Base-by-base conservation (phyloP, 1,284 basidiomycete genomes). In the Singerocomus inundabilis region DNA sequence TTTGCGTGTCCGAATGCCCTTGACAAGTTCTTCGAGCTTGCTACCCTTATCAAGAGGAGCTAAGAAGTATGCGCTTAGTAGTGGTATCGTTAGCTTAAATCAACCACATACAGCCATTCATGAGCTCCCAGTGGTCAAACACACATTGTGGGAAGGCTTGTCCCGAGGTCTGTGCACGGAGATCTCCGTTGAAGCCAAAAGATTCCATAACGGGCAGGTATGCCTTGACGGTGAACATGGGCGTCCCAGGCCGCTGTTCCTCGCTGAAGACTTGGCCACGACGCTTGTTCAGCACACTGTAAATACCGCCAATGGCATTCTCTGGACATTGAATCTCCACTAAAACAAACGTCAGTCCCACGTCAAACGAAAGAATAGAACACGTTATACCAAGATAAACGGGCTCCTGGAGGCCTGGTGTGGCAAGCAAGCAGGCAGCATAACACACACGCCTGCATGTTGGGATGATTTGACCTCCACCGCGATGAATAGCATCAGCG, bases 161-260 rank as follows among this genome's bases (percentile, higher is more conserved):
- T 53, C 96, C 96, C 70, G 82, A 84, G 44, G 96, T 99, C 54
- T 90, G 87, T 68, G 87, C 84, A 66, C 97, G 91, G 50, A 99
- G 85, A 62, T 92, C 95, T 64, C 89, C 93, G 75, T 96, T 98
- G 88, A 99, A 99, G 63, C 97, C 96, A 79, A 99, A 99, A 16
- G 96, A 98, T 77, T 98, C 96, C 73, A 81, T 78, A 74, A 98
- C 94, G 68, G 96, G 96, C 47, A 98, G 80, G 81, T 95, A 97
- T 31, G 95, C 95, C 85, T 98, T 99, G 76, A 99, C 91, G 51
- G 93, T 99, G 84, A 96, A 98, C 94, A 99, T 98, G 56, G 97
- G 97, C 24, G 97, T 99, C 78, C 97, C 96, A 9, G 88, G 79
- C 67, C 96, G 81, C 76, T 98, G 96, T 77, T 99, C 96, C 75